Percentiles rank a stretch among this genome's conserved stretches.
These are phyloP conservation scores for Blastobotrys peoriensis DNA, from an alignment of 805 yeast genomes.

Conservation along the genomic window DNA sequence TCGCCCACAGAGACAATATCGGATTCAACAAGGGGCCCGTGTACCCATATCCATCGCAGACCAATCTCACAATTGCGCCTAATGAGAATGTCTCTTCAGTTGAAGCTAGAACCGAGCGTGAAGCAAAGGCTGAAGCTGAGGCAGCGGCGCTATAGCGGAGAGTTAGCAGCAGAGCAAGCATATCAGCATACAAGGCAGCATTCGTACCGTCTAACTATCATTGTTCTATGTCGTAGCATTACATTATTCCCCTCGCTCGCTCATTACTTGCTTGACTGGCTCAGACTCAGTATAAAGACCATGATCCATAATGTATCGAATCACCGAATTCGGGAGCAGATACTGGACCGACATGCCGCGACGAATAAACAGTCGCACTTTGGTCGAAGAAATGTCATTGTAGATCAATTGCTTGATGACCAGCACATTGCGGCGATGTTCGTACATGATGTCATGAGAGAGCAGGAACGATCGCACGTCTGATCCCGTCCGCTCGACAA, in stretches of 20 bases:
- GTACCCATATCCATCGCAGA: too few species aligned
- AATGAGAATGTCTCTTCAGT: too few species aligned
- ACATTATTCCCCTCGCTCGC: slow-evolving; percentile 25
- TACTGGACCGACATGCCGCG: slow-evolving; percentile 97
- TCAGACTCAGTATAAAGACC: slow-evolving; percentile 81
- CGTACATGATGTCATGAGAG: slow-evolving; percentile 95
- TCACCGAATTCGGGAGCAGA: slow-evolving; percentile 86
- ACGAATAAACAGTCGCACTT: slow-evolving; percentile 84
- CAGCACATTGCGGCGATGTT: slow-evolving; percentile 84
- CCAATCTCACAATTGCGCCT: too few species aligned
- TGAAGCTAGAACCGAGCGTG: too few species aligned
- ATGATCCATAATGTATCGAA: slow-evolving; percentile 90
- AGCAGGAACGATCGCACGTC: slow-evolving; percentile 90
- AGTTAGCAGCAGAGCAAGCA: too few species aligned
- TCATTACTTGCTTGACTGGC: slow-evolving; percentile 81
- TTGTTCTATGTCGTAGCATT: too few species aligned
- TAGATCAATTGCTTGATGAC: slow-evolving; percentile 94
- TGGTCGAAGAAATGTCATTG: slow-evolving; percentile 93
- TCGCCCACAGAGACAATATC: slow-evolving; percentile 85
- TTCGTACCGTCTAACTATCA: too few species aligned
- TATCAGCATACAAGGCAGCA: too few species aligned
- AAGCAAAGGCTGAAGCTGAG: too few species aligned
- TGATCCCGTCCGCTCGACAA: slow-evolving; percentile 93
- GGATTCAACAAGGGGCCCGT: slow-evolving; percentile 47
- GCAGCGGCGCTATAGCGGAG: too few species aligned